A percentile compares a stretch with the other conserved stretches of the same genome.
These are phyloP conservation scores for Solanum lycopersicoides DNA, from an alignment of 257 asterid genomes.

Conservation along the genomic window DNA sequence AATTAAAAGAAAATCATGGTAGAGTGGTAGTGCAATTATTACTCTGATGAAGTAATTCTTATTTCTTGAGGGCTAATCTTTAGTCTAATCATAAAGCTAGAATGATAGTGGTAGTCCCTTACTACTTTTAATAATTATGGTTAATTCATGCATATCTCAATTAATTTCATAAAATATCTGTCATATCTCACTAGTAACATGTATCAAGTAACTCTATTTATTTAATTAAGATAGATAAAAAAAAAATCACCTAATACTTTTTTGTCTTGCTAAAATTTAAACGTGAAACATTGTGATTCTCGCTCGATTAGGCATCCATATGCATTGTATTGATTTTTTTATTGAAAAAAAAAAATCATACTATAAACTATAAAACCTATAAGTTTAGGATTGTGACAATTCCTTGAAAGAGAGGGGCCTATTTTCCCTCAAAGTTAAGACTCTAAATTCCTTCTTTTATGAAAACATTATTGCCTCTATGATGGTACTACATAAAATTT, in stretches of 20 bases:
- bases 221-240: too few relatives aligned
- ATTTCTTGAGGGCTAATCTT: background rate
- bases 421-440: background rate
- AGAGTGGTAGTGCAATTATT: background rate
- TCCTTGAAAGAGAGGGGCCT: background rate
- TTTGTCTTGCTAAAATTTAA: too few relatives aligned
- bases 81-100: background rate
- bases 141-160: fast-evolving
- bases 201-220: too few relatives aligned
- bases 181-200: fast-evolving
- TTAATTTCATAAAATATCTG: too few relatives aligned
- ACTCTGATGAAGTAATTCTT: background rate
- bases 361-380: background rate
- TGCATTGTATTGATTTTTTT: background rate
- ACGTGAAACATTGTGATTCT: too few relatives aligned
- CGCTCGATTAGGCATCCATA: too few relatives aligned
- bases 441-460: background rate
- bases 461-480: background rate
- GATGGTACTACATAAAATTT: background rate
- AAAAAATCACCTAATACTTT: fast-evolving
- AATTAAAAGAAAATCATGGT: background rate
- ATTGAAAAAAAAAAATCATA: background rate
- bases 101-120: background rate
- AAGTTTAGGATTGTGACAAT: background rate
- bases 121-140: too few relatives aligned